Conservation (phyloP, 2,329 filamentous ascomycete species). For the Nemania diffusa region DNA sequence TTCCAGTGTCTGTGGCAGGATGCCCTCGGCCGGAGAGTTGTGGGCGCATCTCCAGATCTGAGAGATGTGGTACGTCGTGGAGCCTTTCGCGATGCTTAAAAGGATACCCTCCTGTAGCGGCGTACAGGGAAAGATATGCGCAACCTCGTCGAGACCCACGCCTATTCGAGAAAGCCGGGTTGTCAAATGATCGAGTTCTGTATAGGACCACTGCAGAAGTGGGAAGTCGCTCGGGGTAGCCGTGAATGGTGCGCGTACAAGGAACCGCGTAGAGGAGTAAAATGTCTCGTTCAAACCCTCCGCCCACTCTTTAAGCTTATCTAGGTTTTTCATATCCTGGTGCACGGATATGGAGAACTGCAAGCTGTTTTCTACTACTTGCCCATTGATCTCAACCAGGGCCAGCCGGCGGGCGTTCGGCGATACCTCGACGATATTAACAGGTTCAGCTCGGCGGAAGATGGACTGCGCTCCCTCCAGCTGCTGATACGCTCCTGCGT, state of each 20-base stretch:
- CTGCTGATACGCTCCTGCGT: slow-evolving; percentile 6
- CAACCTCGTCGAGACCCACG: slow-evolving; percentile 9
- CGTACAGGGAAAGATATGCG: slow-evolving; percentile 8
- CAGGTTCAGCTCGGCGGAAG: slow-evolving; percentile 1
- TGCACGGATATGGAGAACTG: slow-evolving; percentile 7
- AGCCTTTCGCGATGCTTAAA: slow-evolving; percentile 8
- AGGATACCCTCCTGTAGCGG: slow-evolving; percentile 7
- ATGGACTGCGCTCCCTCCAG: background rate
- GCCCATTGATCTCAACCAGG: slow-evolving; percentile 7
- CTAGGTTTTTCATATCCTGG: slow-evolving; percentile 1
- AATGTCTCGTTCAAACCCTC: background rate
- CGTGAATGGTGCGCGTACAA: background rate
- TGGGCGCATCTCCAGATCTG: slow-evolving; percentile 7
- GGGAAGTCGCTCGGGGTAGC: slow-evolving; percentile 1
- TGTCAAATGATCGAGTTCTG: slow-evolving; percentile 8
- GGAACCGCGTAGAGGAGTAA: background rate
- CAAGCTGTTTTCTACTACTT: background rate
- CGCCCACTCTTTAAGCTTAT: slow-evolving; percentile 4
- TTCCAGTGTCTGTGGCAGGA: slow-evolving; percentile 8
- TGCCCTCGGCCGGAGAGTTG: slow-evolving; percentile 5
- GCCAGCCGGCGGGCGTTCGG: slow-evolving; percentile 2
- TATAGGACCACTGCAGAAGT: slow-evolving; percentile 4
- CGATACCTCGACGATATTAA: slow-evolving; percentile 2
- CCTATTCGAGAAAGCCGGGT: slow-evolving; percentile 9
- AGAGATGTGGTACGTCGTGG: slow-evolving; percentile 6